These are phyloP conservation scores for Rhynchosporium graminicola DNA, from an alignment of 2,329 filamentous ascomycete genomes.

Conservation along the genomic window DNA sequence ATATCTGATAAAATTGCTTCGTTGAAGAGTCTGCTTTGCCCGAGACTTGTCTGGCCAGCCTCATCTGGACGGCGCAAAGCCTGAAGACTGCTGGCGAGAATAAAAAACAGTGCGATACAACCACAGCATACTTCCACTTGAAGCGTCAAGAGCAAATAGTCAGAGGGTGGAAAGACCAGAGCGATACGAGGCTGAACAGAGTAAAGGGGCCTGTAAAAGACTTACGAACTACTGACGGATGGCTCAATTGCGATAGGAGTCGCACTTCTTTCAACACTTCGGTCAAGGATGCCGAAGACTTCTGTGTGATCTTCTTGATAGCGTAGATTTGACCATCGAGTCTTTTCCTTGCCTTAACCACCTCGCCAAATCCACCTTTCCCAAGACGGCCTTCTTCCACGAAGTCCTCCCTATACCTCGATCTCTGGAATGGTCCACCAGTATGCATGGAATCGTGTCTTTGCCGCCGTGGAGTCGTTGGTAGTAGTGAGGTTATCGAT, in stretches of 20 bases:
- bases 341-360: constrained; percentile 93
- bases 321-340: constrained; percentile 92
- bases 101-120: too few relatives aligned
- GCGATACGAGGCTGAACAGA: neutral
- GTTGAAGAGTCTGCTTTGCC: too few relatives aligned
- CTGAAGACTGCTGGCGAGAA: too few relatives aligned
- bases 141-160: too few relatives aligned
- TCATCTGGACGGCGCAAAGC: too few relatives aligned
- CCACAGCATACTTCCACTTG: too few relatives aligned
- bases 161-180: neutral
- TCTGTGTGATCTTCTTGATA: constrained; percentile 92
- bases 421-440: constrained; percentile 58
- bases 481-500: constrained; percentile 46
- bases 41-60: too few relatives aligned
- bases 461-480: constrained; percentile 49
- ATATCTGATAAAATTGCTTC: too few relatives aligned
- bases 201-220: constrained; percentile 17
- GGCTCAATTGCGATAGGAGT: constrained; percentile 87
- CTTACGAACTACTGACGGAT: constrained; percentile 62
- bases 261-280: constrained; percentile 85
- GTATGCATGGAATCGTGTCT: constrained; percentile 64
- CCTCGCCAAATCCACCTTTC: constrained; percentile 93
- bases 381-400: constrained; percentile 86
- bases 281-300: constrained; percentile 74
- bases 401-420: constrained; percentile 83